These are phyloP conservation scores for Xylariales sp. DNA, from an alignment of 2,329 filamentous ascomycete genomes.

Conservation along the genomic window DNA sequence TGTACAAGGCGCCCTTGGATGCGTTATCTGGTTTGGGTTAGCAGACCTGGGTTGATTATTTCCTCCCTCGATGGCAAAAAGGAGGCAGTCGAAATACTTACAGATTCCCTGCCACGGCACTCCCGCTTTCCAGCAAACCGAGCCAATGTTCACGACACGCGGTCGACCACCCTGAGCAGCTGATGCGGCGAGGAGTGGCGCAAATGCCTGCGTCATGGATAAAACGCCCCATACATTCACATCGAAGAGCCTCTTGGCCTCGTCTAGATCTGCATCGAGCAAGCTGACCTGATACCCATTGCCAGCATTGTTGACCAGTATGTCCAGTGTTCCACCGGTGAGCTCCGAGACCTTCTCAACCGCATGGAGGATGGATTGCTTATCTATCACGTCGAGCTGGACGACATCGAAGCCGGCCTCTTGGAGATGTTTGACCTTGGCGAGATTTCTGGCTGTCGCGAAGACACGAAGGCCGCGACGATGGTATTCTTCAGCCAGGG, in stretches of 20 bases:
- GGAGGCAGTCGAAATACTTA: too few species aligned
- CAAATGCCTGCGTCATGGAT: slow-evolving; percentile 32
- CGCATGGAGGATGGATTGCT: slow-evolving; percentile 24
- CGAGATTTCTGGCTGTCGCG: slow-evolving; percentile 31
- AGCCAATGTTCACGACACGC: slow-evolving; percentile 36
- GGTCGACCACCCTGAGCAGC: slow-evolving; percentile 12
- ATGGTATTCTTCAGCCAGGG: slow-evolving; percentile 33
- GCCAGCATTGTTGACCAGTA: slow-evolving; percentile 40
- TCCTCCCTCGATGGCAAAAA: too few species aligned
- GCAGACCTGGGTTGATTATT: too few species aligned
- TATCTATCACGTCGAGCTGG: slow-evolving; percentile 33
- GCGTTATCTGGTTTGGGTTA: slow-evolving; percentile 26
- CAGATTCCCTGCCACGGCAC: slow-evolving; percentile 31
- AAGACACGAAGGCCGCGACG: slow-evolving; percentile 31
- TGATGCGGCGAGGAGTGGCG: slow-evolving; percentile 28
- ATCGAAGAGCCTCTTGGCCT: slow-evolving; percentile 15
- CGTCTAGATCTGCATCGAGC: slow-evolving; percentile 24
- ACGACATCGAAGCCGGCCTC: slow-evolving; percentile 31
- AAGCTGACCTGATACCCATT: slow-evolving; percentile 24
- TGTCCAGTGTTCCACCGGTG: slow-evolving; percentile 33
- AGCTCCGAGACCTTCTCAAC: slow-evolving; percentile 24
- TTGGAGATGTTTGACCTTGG: slow-evolving; percentile 25
- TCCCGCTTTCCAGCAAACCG: slow-evolving; percentile 24
- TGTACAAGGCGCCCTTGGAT: slow-evolving; percentile 35
- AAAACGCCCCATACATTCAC: slow-evolving; percentile 27